Percentiles rank a stretch among this genome's conserved stretches.
phyloP scores from a whole-genome alignment of 1,284 basidiomycete genomes.

The Cutaneotrichosporon sp. region DNA sequence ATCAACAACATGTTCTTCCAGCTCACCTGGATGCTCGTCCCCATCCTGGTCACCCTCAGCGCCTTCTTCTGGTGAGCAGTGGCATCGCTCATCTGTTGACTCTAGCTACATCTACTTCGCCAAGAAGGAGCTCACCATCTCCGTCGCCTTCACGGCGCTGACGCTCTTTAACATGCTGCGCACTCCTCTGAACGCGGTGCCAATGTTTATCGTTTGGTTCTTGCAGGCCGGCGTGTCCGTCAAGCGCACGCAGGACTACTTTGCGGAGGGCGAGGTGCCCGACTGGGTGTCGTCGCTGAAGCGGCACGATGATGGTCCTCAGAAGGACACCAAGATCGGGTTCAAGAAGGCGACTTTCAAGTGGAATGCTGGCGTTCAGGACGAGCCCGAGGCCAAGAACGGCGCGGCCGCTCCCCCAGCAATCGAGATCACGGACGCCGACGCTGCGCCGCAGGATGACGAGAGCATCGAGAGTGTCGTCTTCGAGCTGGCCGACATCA shows the following conservation, averaged over 20 bases:
- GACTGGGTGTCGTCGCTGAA: constrained; percentile 70
- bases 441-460: neutral
- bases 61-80: constrained; percentile 49
- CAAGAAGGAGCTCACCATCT: constrained; percentile 53
- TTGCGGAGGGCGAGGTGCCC: constrained; percentile 78
- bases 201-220: constrained; percentile 40
- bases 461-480: constrained; percentile 9
- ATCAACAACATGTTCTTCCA: constrained; percentile 41
- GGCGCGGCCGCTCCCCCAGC: constrained; percentile 18
- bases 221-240: constrained; percentile 70
- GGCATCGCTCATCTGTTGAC: neutral
- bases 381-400: constrained; percentile 21
- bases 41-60: constrained; percentile 52
- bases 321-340: constrained; percentile 58
- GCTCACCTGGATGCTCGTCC: constrained; percentile 44
- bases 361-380: constrained; percentile 60
- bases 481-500: constrained; percentile 68
- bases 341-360: constrained; percentile 67
- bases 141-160: constrained; percentile 54
- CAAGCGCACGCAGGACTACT: constrained; percentile 75
- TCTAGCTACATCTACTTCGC: constrained; percentile 51
- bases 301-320: constrained; percentile 27
- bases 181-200: constrained; percentile 58
- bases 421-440: neutral
- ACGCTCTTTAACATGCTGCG: constrained; percentile 55